Conservation (phyloP, 106 monocot species). For the Iris macrosiphon region DNA sequence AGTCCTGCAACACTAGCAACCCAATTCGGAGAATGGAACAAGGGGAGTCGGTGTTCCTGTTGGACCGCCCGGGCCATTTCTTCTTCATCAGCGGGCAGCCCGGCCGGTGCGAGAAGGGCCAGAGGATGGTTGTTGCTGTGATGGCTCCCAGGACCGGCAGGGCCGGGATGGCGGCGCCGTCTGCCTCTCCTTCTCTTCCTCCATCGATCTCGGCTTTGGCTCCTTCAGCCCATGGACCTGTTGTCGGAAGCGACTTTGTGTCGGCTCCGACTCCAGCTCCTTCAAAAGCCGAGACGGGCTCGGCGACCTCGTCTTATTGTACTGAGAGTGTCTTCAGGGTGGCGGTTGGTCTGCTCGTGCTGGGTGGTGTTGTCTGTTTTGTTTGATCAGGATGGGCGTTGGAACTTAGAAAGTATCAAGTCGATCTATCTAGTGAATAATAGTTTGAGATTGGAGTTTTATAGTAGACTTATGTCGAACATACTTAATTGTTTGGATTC, state of each 20-base stretch:
- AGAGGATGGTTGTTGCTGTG: slow-evolving; percentile 57
- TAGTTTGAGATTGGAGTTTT: too few relatives aligned
- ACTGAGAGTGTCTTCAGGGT: too few relatives aligned
- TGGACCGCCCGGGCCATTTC: slow-evolving; percentile 56
- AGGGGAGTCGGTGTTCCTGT: slow-evolving; percentile 38
- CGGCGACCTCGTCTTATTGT: too few relatives aligned
- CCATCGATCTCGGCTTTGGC: not conserved
- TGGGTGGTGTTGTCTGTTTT: too few relatives aligned
- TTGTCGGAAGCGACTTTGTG: too few relatives aligned
- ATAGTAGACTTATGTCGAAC: too few relatives aligned
- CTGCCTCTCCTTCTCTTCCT: not conserved
- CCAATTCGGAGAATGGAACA: slow-evolving; percentile 29
- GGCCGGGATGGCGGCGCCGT: not conserved
- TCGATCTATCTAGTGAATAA: too few relatives aligned
- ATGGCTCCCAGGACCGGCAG: slow-evolving; percentile 12
- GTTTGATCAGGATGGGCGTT: too few relatives aligned
- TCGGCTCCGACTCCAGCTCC: not conserved
- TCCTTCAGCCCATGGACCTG: not conserved
- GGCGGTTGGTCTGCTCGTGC: too few relatives aligned
- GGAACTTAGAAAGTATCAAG: too few relatives aligned
- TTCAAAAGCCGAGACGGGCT: not conserved
- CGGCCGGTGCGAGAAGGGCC: slow-evolving; percentile 35
- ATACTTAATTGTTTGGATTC: too few relatives aligned
- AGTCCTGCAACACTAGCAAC: slow-evolving; percentile 42
- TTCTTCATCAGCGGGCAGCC: slow-evolving; percentile 56